Percentiles rank a stretch among this genome's conserved stretches.
Evolutionary conservation across 2,329 filamentous ascomycete species (phyloP).

Genomic region (Arthrinium puccinioides): DNA sequence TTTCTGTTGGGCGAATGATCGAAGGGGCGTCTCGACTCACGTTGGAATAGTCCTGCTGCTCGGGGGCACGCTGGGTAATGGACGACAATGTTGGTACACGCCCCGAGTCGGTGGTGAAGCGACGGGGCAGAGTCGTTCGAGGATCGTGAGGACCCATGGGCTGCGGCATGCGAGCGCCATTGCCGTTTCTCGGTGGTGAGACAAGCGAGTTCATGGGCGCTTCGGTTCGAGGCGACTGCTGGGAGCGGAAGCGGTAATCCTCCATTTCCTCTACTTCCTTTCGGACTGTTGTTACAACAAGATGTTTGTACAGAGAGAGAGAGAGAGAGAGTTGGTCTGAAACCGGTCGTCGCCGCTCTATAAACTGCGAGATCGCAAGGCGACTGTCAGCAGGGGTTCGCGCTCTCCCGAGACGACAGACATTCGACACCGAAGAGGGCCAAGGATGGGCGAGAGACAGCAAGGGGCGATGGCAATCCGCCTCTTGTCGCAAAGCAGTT

Average conservation of each 20-base stretch:
- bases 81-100: conserved; percentile 69
- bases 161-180: conserved; percentile 54
- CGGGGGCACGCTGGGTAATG: conserved; percentile 46
- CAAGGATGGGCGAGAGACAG: no score
- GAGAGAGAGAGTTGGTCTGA: no score
- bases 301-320: conserved; percentile 31
- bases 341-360: conserved; percentile 26
- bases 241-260: conserved; percentile 63
- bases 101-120: conserved; percentile 89
- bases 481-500: no score
- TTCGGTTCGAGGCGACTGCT: conserved; percentile 69
- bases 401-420: no score
- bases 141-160: conserved; percentile 54
- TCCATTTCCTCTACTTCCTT: conserved; percentile 59
- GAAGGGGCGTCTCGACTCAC: conserved; percentile 15
- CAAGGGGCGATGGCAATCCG: no score
- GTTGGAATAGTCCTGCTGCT: conserved; percentile 42
- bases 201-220: conserved; percentile 66
- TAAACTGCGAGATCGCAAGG: conserved; percentile 22
- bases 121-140: conserved; percentile 73
- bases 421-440: no score
- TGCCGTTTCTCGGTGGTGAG: conserved; percentile 65
- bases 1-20: conserved; percentile 3
- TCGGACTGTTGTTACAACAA: conserved; percentile 26
- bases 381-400: conserved; percentile 4